Base-by-base conservation (phyloP, 2,329 filamentous ascomycete species). In the Achaetomium macrosporum region DNA sequence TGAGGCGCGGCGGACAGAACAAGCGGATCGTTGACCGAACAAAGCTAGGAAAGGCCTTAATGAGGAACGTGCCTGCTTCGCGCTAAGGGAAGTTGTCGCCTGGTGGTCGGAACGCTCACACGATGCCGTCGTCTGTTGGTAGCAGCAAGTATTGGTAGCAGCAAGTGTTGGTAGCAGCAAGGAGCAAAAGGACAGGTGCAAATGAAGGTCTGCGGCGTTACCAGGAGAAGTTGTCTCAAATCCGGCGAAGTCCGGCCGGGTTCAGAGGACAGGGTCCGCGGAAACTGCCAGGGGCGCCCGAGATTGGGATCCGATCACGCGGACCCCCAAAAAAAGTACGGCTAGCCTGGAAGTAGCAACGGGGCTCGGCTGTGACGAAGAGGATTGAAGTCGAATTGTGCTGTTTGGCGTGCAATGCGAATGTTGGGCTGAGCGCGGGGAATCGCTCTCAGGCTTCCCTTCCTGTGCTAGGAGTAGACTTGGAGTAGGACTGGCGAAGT, bases 241-340 rank as follows among this genome's bases (percentile, higher is more conserved):
- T 19, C 35, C 44, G 36, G 50, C 47, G 42, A 39, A 33, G 33
- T 20, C 41, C 40, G 47, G 20, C 44, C 42, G 44, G 39, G 29
- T 30, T 37, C 15, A 6, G 48, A 29, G 45, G 33, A 39, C 48
- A 54, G 46, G 51, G 48, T 45, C 45, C 42, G 50, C 40, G 25
- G 25, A 40, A 42, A 46, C 43, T 49, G 54, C 43, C 47, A 39
- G 50, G 33, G 45, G n/a, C 40, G 30, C 10, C 33, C 43, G 50
- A 56, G 47, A 53, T 51, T 52, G 53, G 42, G 48, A 53, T 44
- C 33, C 49, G 56, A 51, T 61, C 59, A 61, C 59, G 59, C 54
- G 57, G 54, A 56, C 57, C 54, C 50, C 54, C 50, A 56, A 56
- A 54, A 58, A 57, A 55, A 36, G 42, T 17, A 56, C 42, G 29